phyloP scores from a whole-genome alignment of 2,329 filamentous ascomycete species.

The Scleromitrula shiraiana region DNA sequence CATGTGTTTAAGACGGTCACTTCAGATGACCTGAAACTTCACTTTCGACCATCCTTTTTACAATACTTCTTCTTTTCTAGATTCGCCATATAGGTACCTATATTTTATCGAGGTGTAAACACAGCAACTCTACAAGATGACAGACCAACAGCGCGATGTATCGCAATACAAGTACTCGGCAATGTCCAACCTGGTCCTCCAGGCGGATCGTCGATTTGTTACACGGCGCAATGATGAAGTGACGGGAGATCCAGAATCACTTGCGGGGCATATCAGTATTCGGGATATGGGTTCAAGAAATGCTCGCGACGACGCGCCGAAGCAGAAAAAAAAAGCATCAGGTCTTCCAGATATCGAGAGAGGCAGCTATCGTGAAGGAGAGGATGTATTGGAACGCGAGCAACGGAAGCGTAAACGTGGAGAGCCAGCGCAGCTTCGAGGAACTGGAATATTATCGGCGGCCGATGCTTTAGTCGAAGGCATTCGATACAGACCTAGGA shows the following conservation, averaged over 20 bases:
- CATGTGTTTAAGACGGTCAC: conserved; percentile 5
- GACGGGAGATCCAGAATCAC: conserved; percentile 93
- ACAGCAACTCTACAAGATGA: conserved; percentile 43
- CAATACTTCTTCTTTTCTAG: conserved; percentile 3
- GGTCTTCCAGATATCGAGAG: conserved; percentile 64
- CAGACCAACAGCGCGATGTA: conserved; percentile 71
- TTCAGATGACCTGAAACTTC: conserved; percentile 9
- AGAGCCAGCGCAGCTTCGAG: conserved; percentile 61
- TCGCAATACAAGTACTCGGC: conserved; percentile 98
- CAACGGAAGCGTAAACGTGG: conserved; percentile 78
- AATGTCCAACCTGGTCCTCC: conserved; percentile 99
- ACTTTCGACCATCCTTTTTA: conserved; percentile 3
- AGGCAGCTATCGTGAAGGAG: conserved; percentile 68
- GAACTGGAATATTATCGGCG: conserved; percentile 72
- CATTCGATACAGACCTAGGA: conserved; percentile 84
- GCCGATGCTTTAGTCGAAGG: conserved; percentile 85
- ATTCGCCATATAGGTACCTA: conserved; percentile 16
- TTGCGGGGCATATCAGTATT: conserved; percentile 88
- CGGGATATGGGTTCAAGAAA: conserved; percentile 88
- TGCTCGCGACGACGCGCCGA: conserved; percentile 70
- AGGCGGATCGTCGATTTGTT: conserved; percentile 95
- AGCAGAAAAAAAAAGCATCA: conserved; percentile 64
- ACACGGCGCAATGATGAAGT: conserved; percentile 88
- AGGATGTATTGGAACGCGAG: conserved; percentile 74
- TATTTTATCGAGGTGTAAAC: conserved; percentile 22